Conservation (phyloP, 1,139 yeast genomes). For the Kodamaea suecica region DNA sequence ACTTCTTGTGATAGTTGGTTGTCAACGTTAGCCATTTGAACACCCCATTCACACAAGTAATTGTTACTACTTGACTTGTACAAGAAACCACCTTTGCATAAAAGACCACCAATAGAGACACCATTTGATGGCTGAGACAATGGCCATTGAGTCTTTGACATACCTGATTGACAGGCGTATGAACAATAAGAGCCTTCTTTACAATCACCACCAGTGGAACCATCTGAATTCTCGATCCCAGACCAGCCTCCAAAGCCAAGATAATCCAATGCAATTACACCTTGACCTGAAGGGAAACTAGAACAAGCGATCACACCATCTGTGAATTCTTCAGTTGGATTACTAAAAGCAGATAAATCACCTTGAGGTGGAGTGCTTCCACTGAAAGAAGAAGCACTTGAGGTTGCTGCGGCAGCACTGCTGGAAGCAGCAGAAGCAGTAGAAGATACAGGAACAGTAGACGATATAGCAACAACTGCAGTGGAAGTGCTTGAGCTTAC, state of each 20-base stretch:
- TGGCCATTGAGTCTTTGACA: slow-evolving; percentile 98
- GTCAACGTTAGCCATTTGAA: slow-evolving; percentile 61
- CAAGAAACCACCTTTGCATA: slow-evolving; percentile 74
- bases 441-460: slow-evolving; percentile 14
- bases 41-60: slow-evolving; percentile 84
- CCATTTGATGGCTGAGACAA: slow-evolving; percentile 78
- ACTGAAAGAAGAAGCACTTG: not conserved
- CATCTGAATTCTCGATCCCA: slow-evolving; percentile 61
- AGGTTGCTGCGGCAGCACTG: slow-evolving; percentile 13
- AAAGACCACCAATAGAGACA: slow-evolving; percentile 86
- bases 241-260: slow-evolving; percentile 90
- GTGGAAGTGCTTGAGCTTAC: slow-evolving; percentile 11
- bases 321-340: slow-evolving; percentile 58
- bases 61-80: slow-evolving; percentile 68
- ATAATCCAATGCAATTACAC: slow-evolving; percentile 83
- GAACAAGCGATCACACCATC: slow-evolving; percentile 81
- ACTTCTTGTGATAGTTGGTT: slow-evolving; percentile 63
- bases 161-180: slow-evolving; percentile 93
- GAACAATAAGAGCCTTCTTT: slow-evolving; percentile 91
- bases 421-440: slow-evolving; percentile 10
- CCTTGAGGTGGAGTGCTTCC: slow-evolving; percentile 34
- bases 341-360: slow-evolving; percentile 51
- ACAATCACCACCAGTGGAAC: slow-evolving; percentile 66
- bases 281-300: slow-evolving; percentile 84
- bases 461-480: slow-evolving; percentile 18